A percentile compares a stretch with the other conserved stretches of the same genome.
These are phyloP conservation scores for Ophiocordyceps camponoti-saundersi DNA, from an alignment of 2,329 filamentous ascomycete species.

Conservation along the genomic window DNA sequence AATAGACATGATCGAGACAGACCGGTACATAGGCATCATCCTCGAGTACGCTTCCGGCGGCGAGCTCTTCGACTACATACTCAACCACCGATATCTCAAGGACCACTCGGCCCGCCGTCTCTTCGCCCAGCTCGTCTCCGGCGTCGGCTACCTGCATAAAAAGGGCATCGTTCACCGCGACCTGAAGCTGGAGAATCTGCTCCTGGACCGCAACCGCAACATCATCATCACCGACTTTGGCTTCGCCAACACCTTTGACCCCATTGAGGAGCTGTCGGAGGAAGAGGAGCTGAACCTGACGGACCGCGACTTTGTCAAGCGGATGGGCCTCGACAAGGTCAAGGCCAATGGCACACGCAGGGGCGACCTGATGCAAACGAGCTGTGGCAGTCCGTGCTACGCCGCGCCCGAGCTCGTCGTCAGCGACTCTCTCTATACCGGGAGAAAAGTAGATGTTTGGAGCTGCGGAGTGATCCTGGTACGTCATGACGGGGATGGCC, in stretches of 20 bases:
- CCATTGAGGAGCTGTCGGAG: constrained; percentile 70
- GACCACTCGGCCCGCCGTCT: constrained; percentile 78
- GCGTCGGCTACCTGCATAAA: constrained; percentile 93
- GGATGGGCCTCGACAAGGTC: constrained; percentile 66
- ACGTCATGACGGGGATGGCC: constrained; percentile 20
- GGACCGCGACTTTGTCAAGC: constrained; percentile 78
- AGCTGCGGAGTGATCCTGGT: constrained; percentile 97
- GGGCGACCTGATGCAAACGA: constrained; percentile 97
- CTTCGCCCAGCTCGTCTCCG: constrained; percentile 90
- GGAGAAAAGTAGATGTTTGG: constrained; percentile 97
- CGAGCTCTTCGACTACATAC: constrained; percentile 94
- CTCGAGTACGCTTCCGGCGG: constrained; percentile 95
- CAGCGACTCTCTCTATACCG: constrained; percentile 92
- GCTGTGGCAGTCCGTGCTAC: constrained; percentile 95
- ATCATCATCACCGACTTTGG: constrained; percentile 99
- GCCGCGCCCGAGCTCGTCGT: constrained; percentile 94
- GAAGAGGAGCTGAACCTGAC: constrained; percentile 78
- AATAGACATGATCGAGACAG: constrained; percentile 97
- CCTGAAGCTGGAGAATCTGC: constrained; percentile 59
- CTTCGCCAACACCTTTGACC: constrained; percentile 94
- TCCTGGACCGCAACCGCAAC: constrained; percentile 91
- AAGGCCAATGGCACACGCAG: constrained; percentile 60
- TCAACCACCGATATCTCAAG: constrained; percentile 92
- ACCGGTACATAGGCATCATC: constrained; percentile 93
- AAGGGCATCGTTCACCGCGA: constrained; percentile 97